Conservation (phyloP, 1,284 basidiomycete genomes). For the Ceratorhiza oryzae-sativae region DNA sequence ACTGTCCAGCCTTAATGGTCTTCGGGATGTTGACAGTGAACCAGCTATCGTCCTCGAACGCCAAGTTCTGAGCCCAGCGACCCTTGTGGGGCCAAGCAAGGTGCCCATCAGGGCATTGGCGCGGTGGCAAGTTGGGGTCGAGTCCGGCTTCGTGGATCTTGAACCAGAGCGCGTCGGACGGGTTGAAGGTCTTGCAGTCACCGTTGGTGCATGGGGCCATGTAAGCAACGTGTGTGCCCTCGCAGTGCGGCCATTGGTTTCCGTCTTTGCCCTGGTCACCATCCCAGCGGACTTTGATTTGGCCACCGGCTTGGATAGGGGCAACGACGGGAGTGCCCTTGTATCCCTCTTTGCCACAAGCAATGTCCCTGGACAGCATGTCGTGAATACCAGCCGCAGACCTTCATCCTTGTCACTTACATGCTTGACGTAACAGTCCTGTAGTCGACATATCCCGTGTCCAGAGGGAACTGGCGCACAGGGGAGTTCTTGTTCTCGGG, state of each 20-base stretch:
- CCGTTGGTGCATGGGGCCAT: slow-evolving; percentile 59
- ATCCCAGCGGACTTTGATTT: slow-evolving; percentile 9
- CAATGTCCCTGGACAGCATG: slow-evolving; percentile 24
- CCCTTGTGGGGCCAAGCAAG: neutral
- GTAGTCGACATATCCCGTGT: slow-evolving; percentile 28
- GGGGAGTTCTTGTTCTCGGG: slow-evolving; percentile 24
- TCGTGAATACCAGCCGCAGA: neutral
- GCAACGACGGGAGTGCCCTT: neutral
- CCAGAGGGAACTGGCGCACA: slow-evolving; percentile 13
- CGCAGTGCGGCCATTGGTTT: slow-evolving; percentile 25
- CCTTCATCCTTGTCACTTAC: neutral
- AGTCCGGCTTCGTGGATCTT: slow-evolving; percentile 65
- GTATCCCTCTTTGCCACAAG: slow-evolving; percentile 21
- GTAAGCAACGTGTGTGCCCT: slow-evolving; percentile 73
- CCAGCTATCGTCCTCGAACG: slow-evolving; percentile 49
- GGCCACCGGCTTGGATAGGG: neutral
- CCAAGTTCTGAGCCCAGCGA: slow-evolving; percentile 24
- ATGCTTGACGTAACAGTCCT: slow-evolving; percentile 4
- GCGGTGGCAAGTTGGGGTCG: slow-evolving; percentile 47
- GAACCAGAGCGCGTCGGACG: slow-evolving; percentile 70
- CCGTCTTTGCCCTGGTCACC: slow-evolving; percentile 18
- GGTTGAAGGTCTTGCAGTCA: slow-evolving; percentile 67
- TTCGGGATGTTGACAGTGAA: slow-evolving; percentile 60
- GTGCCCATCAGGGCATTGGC: slow-evolving; percentile 38
- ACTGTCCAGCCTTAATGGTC: slow-evolving; percentile 65